Base-by-base conservation (phyloP, 192 early-diverging fungal species). In the Dissophora ornata region DNA sequence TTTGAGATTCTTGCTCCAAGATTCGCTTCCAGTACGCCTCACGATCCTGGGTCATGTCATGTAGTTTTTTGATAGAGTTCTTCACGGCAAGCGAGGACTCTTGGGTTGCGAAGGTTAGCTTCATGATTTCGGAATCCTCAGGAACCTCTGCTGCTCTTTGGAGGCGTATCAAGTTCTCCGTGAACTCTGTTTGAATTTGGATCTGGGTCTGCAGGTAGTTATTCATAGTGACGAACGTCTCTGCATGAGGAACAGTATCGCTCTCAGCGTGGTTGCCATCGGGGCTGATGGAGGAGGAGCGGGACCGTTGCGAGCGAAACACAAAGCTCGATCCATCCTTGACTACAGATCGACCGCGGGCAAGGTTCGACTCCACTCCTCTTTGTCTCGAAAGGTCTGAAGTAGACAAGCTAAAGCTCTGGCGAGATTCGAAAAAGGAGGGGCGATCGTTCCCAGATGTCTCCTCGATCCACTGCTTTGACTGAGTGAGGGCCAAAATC, bases 401-500 rank as follows among this genome's bases (percentile, higher is more conserved):
- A 9, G 28, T 36, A 5, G 56, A 26, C 11, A 56, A 32, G 15
- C 46, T 67, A 13, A 67, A 21, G 32, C 69, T 71, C 7, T 57
- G 69, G 24, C 59, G 58, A 26, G 64, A 58, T 21, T 69, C 79
- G 52, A 63, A 57, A 36, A 68, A 48, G 28, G 73, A 81, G 52
- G 69, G 15, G 69, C 64, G 85, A 69, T 83, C 69, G 45, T 45
- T 64, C 6, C 60, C 64, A 18, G 60, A 51, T 18, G 60, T 45
- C 6, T 86, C 87, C 25, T 85, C 65, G 16, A 85, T 83, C 88
- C 88, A 93, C 64, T 87, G 83, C 80, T 91, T 92, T 34, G 92
- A 90, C 56, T 93, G 91, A 29, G 89, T 90, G 19, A 96, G 81
- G 29, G 90, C 83, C 59, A 89, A 84, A 11, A 94, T 91, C 93